Evolutionary conservation across 1,139 yeast species (phyloP).

Genomic region (Pichia sp.): DNA sequence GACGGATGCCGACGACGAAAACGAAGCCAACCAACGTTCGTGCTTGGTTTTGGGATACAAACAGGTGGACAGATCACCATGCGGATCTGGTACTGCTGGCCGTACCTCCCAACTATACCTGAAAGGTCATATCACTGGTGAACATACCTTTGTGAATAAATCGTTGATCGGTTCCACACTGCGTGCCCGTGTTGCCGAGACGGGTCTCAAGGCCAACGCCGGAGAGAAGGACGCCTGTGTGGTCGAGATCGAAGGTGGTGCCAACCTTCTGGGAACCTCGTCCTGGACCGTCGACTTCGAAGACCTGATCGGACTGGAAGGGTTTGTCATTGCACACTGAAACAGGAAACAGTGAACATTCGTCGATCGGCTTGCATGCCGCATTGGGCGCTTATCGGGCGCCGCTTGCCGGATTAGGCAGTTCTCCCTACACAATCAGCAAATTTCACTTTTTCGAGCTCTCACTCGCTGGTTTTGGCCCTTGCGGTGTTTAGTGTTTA

Average conservation of each 20-base stretch:
- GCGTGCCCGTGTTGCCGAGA: slow-evolving; percentile 20
- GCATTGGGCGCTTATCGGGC: too few relatives aligned
- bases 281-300: slow-evolving; percentile 27
- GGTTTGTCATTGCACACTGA: slow-evolving; percentile 20
- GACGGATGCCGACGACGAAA: slow-evolving; percentile 33
- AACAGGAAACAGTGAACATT: too few relatives aligned
- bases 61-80: slow-evolving; percentile 30
- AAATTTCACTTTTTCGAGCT: too few relatives aligned
- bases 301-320: slow-evolving; percentile 22
- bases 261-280: slow-evolving; percentile 26
- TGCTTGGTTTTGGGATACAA: slow-evolving; percentile 26
- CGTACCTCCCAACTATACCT: slow-evolving; percentile 25
- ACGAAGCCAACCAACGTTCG: slow-evolving; percentile 25
- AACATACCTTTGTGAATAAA: slow-evolving; percentile 22
- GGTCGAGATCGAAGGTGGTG: slow-evolving; percentile 27
- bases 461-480: too few relatives aligned
- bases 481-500: too few relatives aligned
- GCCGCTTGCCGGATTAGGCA: too few relatives aligned
- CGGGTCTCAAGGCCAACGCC: slow-evolving; percentile 22
- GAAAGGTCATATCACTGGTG: slow-evolving; percentile 14
- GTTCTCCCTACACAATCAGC: too few relatives aligned
- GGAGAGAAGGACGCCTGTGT: slow-evolving; percentile 24
- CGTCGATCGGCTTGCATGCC: too few relatives aligned
- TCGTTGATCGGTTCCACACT: slow-evolving; percentile 28
- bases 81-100: slow-evolving; percentile 32